phyloP scores from a whole-genome alignment of 139 green algal genomes.

The Chara braunii region DNA sequence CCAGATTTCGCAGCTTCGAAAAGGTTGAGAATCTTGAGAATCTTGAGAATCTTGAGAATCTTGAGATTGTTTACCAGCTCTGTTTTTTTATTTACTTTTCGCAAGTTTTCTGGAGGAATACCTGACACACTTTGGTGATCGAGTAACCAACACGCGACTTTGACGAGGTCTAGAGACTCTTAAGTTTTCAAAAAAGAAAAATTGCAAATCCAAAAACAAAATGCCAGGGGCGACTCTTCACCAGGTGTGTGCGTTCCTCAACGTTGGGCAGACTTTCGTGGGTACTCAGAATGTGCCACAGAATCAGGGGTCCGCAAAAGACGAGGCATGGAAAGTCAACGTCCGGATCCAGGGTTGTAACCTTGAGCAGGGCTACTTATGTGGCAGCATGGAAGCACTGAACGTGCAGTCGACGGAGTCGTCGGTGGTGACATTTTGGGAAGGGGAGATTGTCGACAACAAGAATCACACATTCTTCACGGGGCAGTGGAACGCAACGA shows the following conservation, averaged over 20 bases:
- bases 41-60: too few species aligned
- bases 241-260: constrained; percentile 20
- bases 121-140: too few species aligned
- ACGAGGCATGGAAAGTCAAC: constrained; percentile 36
- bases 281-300: constrained; percentile 41
- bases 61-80: too few species aligned
- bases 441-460: constrained; percentile 74
- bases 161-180: too few species aligned
- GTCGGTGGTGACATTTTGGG: constrained; percentile 59
- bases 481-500: constrained; percentile 52
- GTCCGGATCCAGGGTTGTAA: constrained; percentile 49
- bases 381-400: constrained; percentile 52
- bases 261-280: constrained; percentile 36
- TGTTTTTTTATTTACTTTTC: too few species aligned
- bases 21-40: too few species aligned
- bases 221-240: too few species aligned
- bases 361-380: constrained; percentile 39
- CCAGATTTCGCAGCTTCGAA: too few species aligned
- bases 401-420: constrained; percentile 43
- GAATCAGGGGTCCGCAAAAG: not conserved
- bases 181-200: too few species aligned
- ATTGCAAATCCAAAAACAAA: too few species aligned
- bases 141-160: too few species aligned
- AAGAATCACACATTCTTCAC: constrained; percentile 64
- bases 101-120: too few species aligned